Base-by-base conservation (phyloP, 495 filamentous ascomycete species). In the Tuber borchii region DNA sequence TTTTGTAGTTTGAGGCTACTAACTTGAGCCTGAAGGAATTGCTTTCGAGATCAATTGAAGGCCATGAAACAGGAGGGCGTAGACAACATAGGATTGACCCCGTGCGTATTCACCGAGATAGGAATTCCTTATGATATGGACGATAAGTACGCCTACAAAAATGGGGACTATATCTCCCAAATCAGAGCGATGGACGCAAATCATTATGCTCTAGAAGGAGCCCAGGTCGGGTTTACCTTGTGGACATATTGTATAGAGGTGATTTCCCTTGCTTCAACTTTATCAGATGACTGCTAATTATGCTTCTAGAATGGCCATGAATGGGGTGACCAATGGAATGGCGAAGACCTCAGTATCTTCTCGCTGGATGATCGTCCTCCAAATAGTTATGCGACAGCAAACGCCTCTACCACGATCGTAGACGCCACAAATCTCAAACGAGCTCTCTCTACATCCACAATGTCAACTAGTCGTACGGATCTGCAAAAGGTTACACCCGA, bases 111-210 rank as follows among this genome's bases (percentile, higher is more conserved):
- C 83, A 96, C 93, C 1, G 95, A 99, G 81, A 97, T 97, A 79
- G 95, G 95, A 39, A 97, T 98, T 76, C 95, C 95, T 0, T 99
- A 97, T 82, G 96, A 99, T 83, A 99, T 99, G 95, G 94, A 99
- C 81, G 89, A 96, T 74, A 92, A 97, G 84, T 85, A 93, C 78
- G 95, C 95, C 2, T 99, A 99, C 84, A 92, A 92, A 83, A 97
- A 94, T n/a, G 95, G 95, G 5, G 92, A 99, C 80, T 99, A 96
- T 82, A 91, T 92, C 73, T 97, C 93, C 77, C 95, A 99, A 81
- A 92, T 90, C 44, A 90, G 92, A 17, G 96, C 95, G 31, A 93
- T 98, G 92, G 95, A 99, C 86, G 95, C 95, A 42, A 98, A 97
- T 81, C 93, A 97, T 81, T 99, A 91, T 84, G 95, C 93, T 0